These are phyloP conservation scores for Botryosphaeria agaves DNA, from an alignment of 2,329 filamentous ascomycete species.

Conservation along the genomic window DNA sequence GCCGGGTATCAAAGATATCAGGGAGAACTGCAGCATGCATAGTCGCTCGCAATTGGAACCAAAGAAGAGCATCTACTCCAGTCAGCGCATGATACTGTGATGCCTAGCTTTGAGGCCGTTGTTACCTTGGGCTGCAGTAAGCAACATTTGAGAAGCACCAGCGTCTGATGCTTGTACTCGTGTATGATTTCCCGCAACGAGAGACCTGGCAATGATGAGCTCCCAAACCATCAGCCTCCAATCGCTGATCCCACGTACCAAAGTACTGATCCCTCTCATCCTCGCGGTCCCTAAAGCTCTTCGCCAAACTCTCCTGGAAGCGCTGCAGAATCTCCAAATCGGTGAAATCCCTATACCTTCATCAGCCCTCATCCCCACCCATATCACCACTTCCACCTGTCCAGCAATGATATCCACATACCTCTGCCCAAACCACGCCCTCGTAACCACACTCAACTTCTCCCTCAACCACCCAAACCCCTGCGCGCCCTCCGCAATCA, in stretches of 20 bases:
- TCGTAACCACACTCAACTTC: slow-evolving; percentile 76
- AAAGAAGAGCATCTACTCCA: slow-evolving; percentile 81
- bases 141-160: slow-evolving; percentile 87
- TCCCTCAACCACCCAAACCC: slow-evolving; percentile 82
- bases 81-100: slow-evolving; percentile 6
- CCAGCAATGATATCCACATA: slow-evolving; percentile 15
- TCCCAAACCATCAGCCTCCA: no score
- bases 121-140: slow-evolving; percentile 82
- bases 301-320: slow-evolving; percentile 74
- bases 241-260: slow-evolving; percentile 50
- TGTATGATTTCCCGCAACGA: slow-evolving; percentile 82
- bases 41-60: slow-evolving; percentile 88
- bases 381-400: not conserved
- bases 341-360: slow-evolving; percentile 50
- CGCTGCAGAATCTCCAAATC: slow-evolving; percentile 77
- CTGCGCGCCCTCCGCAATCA: slow-evolving; percentile 80
- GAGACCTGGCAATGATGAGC: slow-evolving; percentile 25
- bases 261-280: slow-evolving; percentile 73
- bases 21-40: slow-evolving; percentile 96
- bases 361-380: not conserved
- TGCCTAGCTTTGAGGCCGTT: not conserved
- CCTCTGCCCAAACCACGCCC: slow-evolving; percentile 90
- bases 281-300: slow-evolving; percentile 42
- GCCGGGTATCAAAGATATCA: slow-evolving; percentile 87
- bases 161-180: slow-evolving; percentile 86